These are phyloP conservation scores for Kernera saxatilis DNA, from an alignment of 345 rosid species.

Conservation along the genomic window DNA sequence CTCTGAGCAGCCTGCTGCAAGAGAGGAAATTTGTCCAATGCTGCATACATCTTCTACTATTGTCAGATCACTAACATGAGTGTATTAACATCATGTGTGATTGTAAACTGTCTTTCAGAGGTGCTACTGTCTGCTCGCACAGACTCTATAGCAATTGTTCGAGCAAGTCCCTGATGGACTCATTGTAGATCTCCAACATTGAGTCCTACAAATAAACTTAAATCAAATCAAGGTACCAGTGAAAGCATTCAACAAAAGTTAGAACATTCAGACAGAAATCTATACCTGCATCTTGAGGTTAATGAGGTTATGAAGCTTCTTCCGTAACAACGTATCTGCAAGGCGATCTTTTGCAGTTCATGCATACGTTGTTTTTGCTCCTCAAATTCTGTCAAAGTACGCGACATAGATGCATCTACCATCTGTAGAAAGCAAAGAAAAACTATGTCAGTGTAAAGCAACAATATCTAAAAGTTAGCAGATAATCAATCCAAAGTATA, in stretches of 20 bases:
- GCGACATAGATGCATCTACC: constrained; percentile 49
- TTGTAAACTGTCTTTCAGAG: constrained; percentile 69
- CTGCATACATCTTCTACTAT: constrained; percentile 78
- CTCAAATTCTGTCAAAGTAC: constrained; percentile 47
- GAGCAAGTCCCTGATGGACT: constrained; percentile 77
- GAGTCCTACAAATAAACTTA: constrained; percentile 50
- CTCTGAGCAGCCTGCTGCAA: constrained; percentile 80
- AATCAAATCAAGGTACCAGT: not conserved
- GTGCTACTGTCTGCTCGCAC: constrained; percentile 42
- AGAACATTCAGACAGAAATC: not conserved
- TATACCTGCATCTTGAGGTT: constrained; percentile 81
- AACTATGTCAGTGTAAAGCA: not conserved
- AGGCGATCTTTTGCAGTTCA: constrained; percentile 56
- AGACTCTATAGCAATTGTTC: constrained; percentile 36
- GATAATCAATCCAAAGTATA: not conserved
- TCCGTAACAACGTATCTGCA: constrained; percentile 52
- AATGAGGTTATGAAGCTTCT: constrained; percentile 83
- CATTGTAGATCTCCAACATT: constrained; percentile 95
- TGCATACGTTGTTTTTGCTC: constrained; percentile 37
- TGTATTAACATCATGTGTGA: constrained; percentile 75
- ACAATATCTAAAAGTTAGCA: not conserved
- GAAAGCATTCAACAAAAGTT: not conserved
- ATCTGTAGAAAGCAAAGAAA: constrained; percentile 35
- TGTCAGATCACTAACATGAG: constrained; percentile 78
- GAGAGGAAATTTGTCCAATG: constrained; percentile 64